These are phyloP conservation scores for Gonium pectorale DNA, from an alignment of 139 green algal species.

Conservation along the genomic window DNA sequence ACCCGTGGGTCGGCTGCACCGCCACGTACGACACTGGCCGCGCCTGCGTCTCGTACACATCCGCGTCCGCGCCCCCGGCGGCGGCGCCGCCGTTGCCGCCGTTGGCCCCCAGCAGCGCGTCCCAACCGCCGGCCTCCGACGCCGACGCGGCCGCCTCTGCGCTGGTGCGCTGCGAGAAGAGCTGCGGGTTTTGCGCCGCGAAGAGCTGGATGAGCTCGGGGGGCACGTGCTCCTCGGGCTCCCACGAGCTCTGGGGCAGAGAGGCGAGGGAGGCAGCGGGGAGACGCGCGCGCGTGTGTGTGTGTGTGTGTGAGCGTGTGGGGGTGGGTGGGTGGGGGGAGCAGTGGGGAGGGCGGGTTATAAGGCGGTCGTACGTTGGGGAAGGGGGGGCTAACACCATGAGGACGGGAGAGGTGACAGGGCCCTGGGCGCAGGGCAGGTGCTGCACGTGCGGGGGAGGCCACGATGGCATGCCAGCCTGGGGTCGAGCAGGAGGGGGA, in stretches of 20 bases:
- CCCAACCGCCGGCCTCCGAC: not conserved
- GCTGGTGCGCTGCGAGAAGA: conserved; percentile 51
- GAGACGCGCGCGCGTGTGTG: too few relatives aligned
- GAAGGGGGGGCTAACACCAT: not conserved
- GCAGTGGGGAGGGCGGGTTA: not conserved
- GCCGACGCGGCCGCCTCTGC: not conserved
- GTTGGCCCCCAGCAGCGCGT: too few relatives aligned
- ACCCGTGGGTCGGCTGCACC: not conserved
- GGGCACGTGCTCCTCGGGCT: conserved; percentile 82
- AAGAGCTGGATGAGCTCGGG: conserved; percentile 72
- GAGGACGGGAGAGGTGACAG: too few relatives aligned
- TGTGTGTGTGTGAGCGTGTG: too few relatives aligned
- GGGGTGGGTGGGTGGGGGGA: not conserved
- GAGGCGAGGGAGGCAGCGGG: not conserved
- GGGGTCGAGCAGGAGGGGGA: not conserved
- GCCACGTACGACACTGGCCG: not conserved
- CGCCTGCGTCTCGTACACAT: conserved; percentile 36
- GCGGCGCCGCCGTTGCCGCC: not conserved
- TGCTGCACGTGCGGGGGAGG: too few relatives aligned
- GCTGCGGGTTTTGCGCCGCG: conserved; percentile 60
- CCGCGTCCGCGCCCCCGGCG: not conserved
- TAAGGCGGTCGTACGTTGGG: not conserved
- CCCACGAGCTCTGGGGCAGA: conserved; percentile 73
- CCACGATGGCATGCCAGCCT: too few relatives aligned
- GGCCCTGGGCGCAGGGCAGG: too few relatives aligned